These are phyloP conservation scores for Paramecium octaurelia DNA, from an alignment of 73 alveolate genomes.

Conservation along the genomic window DNA sequence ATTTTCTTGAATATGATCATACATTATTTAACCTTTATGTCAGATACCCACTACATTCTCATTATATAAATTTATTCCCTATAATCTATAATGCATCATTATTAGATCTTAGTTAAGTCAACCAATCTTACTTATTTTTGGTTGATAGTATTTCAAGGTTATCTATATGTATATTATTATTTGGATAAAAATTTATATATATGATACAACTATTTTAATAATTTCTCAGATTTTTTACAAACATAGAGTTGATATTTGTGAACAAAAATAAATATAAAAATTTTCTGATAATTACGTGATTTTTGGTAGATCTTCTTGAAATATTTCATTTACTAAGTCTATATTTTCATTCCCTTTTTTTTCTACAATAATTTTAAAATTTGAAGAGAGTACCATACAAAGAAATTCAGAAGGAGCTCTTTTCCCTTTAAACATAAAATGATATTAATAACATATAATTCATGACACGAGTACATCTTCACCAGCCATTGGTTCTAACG, in stretches of 20 bases:
- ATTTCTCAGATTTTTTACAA: neutral
- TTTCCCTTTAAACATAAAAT: neutral
- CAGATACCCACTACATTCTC: neutral
- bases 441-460: neutral
- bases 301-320: too few relatives aligned
- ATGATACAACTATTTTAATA: neutral
- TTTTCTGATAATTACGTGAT: neutral
- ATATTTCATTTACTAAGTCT: too few relatives aligned
- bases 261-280: neutral
- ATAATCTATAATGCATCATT: neutral
- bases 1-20: neutral
- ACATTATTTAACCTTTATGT: neutral
- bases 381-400: neutral
- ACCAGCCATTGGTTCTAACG: neutral
- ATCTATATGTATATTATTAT: neutral
- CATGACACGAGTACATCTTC: neutral
- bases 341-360: neutral
- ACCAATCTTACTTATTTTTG: neutral
- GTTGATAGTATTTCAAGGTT: neutral
- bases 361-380: neutral
- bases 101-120: neutral
- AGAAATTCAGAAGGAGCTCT: neutral
- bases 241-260: neutral
- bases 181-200: too few relatives aligned
- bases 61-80: neutral